Evolutionary conservation across 2,329 filamentous ascomycete species (phyloP).

Genomic region (Botrytis porri): DNA sequence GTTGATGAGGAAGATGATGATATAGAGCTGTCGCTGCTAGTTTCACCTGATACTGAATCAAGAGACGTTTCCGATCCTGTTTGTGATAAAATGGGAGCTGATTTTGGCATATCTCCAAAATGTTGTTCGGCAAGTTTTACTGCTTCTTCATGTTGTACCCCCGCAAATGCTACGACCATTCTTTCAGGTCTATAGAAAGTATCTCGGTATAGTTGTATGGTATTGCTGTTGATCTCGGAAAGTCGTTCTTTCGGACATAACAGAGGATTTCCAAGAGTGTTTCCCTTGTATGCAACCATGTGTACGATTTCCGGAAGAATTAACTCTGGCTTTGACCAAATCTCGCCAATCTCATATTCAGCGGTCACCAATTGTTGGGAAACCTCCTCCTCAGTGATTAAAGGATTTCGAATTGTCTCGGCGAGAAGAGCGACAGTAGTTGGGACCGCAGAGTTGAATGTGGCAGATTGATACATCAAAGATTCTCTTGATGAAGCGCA

Average conservation of each 20-base stretch:
- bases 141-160: conserved; percentile 78
- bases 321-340: conserved; percentile 95
- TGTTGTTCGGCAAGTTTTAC: conserved; percentile 76
- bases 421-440: conserved; percentile 80
- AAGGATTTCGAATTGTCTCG: conserved; percentile 86
- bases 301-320: conserved; percentile 95
- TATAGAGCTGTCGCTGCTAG: conserved; percentile 38
- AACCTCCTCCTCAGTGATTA: conserved; percentile 84
- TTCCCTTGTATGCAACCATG: conserved; percentile 92
- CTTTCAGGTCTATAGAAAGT: conserved; percentile 85
- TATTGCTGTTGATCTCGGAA: conserved; percentile 66
- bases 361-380: conserved; percentile 84
- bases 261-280: conserved; percentile 90
- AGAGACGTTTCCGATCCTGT: conserved; percentile 58
- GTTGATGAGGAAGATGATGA: conserved; percentile 41
- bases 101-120: conserved; percentile 83
- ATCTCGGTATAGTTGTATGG: conserved; percentile 75
- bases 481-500: conserved; percentile 93
- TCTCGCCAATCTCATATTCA: conserved; percentile 93
- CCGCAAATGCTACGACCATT: conserved; percentile 93
- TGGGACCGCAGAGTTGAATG: conserved; percentile 90
- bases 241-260: conserved; percentile 86
- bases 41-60: conserved; percentile 36
- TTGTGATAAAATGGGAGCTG: conserved; percentile 49
- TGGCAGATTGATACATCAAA: conserved; percentile 98